Base-by-base conservation (phyloP, 176 grass and related monocot species). In the Musa beccarii region DNA sequence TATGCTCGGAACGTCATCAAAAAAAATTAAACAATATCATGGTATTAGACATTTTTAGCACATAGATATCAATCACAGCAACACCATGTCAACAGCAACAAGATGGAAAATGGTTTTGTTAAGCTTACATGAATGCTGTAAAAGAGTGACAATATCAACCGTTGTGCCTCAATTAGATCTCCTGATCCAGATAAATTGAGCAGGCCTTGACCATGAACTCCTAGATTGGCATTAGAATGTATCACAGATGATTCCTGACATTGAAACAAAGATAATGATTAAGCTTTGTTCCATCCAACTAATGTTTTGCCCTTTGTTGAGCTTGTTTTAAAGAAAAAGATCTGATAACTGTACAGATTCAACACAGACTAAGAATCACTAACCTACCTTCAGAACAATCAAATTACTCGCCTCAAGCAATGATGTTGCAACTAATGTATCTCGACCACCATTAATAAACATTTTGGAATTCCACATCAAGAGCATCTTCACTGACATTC, bases 381-480 rank as follows among this genome's bases (percentile, higher is more conserved):
- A 24, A 10, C 53, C 8, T 72, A 99, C 96, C 96, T 91, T 99
- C 74, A 99, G 82, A 87, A 99, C 96, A 81, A 99, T 90, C 81
- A 99, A 89, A 89, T 99, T 99, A 66, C 96, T 99, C 59, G 96
- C 91, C 72, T 99, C 96, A 78, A 99, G 87, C 83, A 95, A 88
- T 64, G 96, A 95, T 14, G 91, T 95, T 76, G 77, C 82, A 85
- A 99, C 88, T 84, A 99, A 83, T 66, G 96, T 82, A 81, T 94
- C 91, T 65, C 83, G 85, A 85, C 91, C 96, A 2, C 96, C 96
- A 84, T 92, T 83, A 61, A 99, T 99, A 72, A 84, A 65, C 88
- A 99, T 89, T 89, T 64, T 99, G 68, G 96, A 90, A 79, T 99
- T 95, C 96, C 83, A 99, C 96, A 99, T 99, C 72, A 99, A 86